Evolutionary conservation across 257 asterid genomes (phyloP).

Genomic region (Prunella vulgaris): DNA sequence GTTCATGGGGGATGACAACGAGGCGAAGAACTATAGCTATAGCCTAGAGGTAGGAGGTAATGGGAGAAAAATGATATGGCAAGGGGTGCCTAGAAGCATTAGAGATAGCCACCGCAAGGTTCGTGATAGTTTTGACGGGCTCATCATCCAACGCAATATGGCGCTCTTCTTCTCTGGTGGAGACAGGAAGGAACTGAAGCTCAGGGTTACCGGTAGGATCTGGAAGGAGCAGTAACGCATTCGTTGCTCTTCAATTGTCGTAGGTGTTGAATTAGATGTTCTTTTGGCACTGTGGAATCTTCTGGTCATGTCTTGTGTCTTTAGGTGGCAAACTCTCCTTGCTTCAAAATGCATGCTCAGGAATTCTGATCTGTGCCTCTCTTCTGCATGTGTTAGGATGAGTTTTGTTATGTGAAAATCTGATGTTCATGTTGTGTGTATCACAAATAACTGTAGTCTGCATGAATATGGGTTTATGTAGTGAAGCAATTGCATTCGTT

Average conservation of each 20-base stretch:
- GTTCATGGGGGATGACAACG: conserved; percentile 42
- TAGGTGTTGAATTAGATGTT: conserved; percentile 22
- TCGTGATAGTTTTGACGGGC: conserved; percentile 47
- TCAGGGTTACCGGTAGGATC: conserved; percentile 42
- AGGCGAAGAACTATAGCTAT: conserved; percentile 40
- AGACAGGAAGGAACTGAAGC: conserved; percentile 42
- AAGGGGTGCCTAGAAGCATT: conserved; percentile 46
- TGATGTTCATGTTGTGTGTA: conserved; percentile 18
- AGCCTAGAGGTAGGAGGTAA: conserved; percentile 44
- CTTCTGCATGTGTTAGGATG: conserved; percentile 13
- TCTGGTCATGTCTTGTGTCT: conserved; percentile 24
- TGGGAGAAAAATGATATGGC: conserved; percentile 45
- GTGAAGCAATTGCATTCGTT: neutral
- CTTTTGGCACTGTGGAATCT: conserved; percentile 14
- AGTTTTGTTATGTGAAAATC: neutral
- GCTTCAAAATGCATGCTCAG: conserved; percentile 22
- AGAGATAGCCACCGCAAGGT: conserved; percentile 41
- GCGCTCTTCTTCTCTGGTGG: conserved; percentile 49
- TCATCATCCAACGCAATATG: conserved; percentile 42
- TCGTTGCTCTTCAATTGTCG: neutral
- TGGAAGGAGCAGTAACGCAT: conserved; percentile 41
- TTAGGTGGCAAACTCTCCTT: conserved; percentile 29
- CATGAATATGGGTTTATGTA: conserved; percentile 18
- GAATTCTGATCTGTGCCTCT: conserved; percentile 9
- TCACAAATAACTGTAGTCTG: neutral